Evolutionary conservation across 106 monocot species (phyloP), one percentile per base, ranked within the genome.

Genomic region (Acorus gramineus): DNA sequence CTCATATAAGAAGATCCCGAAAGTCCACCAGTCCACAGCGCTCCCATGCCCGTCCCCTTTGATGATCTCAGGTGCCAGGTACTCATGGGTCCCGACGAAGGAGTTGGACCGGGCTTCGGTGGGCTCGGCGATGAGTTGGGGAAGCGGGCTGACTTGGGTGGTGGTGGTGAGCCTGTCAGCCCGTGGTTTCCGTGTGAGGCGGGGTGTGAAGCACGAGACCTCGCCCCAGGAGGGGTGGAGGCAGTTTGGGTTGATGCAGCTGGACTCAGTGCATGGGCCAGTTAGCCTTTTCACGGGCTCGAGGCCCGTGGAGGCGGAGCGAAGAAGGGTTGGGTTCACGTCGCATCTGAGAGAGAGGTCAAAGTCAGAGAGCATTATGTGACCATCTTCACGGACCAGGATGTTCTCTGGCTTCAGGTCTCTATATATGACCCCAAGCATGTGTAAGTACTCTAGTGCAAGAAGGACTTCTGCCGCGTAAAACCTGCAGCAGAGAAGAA

Each of bases 361-460:
- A 59, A 89, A 89, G 52, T 89, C 88, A 11, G 88, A 89, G 53
- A 89, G 81, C 88, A 89, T 89, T 2, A 89, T 81, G 62, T 89
- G 88, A 4, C 88, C 88, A 55, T 89, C 89, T 56, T 89, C 89
- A 10, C 89, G 76, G 50, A 89, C 89, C 8, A 89, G 71, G 46
- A 89, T 82, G 69, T 89, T 89, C 53, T 89, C 89, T 46, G 89
- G 89, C 59, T 90, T 90, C 42, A 90, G 82, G 64, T 90, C 89
- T 10, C 85, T 79, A 47, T 90, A 90, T 6, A 90, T 80, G 56
- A 90, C 85, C 10, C 89, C 89, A 45, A 89, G 79, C 89, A 89
- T 82, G 74, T 89, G 89, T 10, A 89, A 71, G 47, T 89, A 89
- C 65, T 89, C 89, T 74, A 89, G 57, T 3, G 89, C 89, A 52